Evolutionary conservation across 2,329 filamentous ascomycete genomes (phyloP).

Genomic region (Colletotrichum camelliae): DNA sequence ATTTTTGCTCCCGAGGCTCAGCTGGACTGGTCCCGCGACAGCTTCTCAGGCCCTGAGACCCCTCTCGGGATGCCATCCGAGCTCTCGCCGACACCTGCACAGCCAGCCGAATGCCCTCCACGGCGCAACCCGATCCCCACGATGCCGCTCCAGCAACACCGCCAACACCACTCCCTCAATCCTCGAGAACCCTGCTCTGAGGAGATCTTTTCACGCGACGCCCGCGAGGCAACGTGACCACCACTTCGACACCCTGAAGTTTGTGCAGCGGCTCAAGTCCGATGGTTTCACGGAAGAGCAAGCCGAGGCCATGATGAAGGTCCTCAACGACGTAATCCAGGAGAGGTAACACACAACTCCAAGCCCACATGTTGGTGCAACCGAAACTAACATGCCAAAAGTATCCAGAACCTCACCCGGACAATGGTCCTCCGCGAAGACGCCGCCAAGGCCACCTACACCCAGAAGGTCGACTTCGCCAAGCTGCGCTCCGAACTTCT

Average conservation of each 20-base stretch:
- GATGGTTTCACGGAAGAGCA: constrained; percentile 97
- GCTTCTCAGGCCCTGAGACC: constrained; percentile 30
- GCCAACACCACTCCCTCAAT: constrained; percentile 22
- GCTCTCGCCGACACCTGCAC: constrained; percentile 21
- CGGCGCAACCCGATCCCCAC: constrained; percentile 22
- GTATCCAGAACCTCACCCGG: constrained; percentile 94
- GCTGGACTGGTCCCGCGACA: constrained; percentile 49
- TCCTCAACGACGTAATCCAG: constrained; percentile 94
- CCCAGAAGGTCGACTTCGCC: constrained; percentile 96
- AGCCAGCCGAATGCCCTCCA: constrained; percentile 28
- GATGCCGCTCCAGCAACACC: constrained; percentile 3
- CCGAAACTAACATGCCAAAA: constrained; percentile 32
- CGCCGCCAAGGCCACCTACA: constrained; percentile 79
- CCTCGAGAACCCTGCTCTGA: constrained; percentile 33
- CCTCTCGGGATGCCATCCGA: constrained; percentile 28
- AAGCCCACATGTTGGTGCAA: background rate
- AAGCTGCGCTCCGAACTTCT: constrained; percentile 95
- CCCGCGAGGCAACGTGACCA: constrained; percentile 72
- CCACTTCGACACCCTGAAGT: constrained; percentile 98
- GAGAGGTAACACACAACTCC: constrained; percentile 68
- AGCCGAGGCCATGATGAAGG: constrained; percentile 97
- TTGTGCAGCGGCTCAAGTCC: constrained; percentile 85
- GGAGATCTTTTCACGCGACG: constrained; percentile 72
- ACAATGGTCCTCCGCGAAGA: constrained; percentile 99
- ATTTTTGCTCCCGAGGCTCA: constrained; percentile 61